Evolutionary conservation across 129 eudicot species (phyloP).

Genomic region (Pulicaria dysenterica): DNA sequence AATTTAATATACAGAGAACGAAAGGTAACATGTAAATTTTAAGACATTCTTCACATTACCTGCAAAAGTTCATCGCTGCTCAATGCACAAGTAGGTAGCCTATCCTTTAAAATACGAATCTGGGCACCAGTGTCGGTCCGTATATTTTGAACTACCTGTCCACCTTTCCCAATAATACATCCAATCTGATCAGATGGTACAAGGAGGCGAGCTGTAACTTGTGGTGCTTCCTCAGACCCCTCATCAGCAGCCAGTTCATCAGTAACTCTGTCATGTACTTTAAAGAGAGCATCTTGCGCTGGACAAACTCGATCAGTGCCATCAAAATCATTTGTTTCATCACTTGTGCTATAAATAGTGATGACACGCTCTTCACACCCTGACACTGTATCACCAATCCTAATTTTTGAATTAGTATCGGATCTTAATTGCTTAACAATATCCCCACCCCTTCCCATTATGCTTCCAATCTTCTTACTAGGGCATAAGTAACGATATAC

Average conservation of each 20-base stretch:
- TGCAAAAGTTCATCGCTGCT: slow-evolving; percentile 90
- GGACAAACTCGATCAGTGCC: slow-evolving; percentile 77
- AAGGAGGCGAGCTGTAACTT: slow-evolving; percentile 69
- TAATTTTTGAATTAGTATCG: slow-evolving; percentile 80
- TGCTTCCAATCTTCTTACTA: slow-evolving; percentile 84
- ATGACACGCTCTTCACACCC: slow-evolving; percentile 91
- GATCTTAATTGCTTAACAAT: slow-evolving; percentile 85
- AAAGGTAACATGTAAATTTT: too few species aligned
- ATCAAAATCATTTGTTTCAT: slow-evolving; percentile 85
- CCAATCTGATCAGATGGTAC: slow-evolving; percentile 98
- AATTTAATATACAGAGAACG: too few species aligned
- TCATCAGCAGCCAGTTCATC: slow-evolving; percentile 62
- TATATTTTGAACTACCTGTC: slow-evolving; percentile 79
- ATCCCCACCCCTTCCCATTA: slow-evolving; percentile 97
- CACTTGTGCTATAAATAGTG: slow-evolving; percentile 77
- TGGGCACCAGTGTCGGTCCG: slow-evolving; percentile 91
- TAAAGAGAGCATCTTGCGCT: slow-evolving; percentile 92
- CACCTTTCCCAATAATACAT: slow-evolving; percentile 95
- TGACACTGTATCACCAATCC: slow-evolving; percentile 87
- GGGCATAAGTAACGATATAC: slow-evolving; percentile 94
- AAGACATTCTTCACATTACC: slow-evolving; percentile 40
- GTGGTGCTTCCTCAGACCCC: slow-evolving; percentile 57
- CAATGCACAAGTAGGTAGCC: slow-evolving; percentile 89
- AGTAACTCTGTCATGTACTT: slow-evolving; percentile 81
- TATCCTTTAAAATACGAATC: slow-evolving; percentile 85